phyloP scores from a whole-genome alignment of 1,284 basidiomycete genomes.

The Leccinum pachyderme region DNA sequence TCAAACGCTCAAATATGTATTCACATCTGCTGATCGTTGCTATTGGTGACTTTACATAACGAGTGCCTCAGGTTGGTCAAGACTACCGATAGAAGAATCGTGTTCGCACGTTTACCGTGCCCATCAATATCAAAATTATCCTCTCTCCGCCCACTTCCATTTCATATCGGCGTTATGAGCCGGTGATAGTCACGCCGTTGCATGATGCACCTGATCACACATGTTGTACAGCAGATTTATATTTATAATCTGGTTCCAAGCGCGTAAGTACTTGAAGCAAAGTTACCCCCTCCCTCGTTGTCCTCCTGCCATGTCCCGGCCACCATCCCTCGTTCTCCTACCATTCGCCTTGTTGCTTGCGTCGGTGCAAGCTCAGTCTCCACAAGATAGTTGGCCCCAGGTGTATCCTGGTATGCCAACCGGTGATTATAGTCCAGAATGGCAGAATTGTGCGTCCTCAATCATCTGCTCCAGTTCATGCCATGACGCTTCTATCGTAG shows the following conservation, averaged over 20 bases:
- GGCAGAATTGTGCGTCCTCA: slow-evolving; percentile 55
- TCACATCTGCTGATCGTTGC: too few species aligned
- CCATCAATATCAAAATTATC: not conserved
- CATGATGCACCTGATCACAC: too few species aligned
- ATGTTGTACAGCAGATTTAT: too few species aligned
- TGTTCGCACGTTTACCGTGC: too few species aligned
- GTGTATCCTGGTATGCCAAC: slow-evolving; percentile 29
- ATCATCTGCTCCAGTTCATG: slow-evolving; percentile 29
- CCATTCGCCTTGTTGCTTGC: not conserved
- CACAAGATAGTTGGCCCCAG: slow-evolving; percentile 22
- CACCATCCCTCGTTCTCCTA: slow-evolving; percentile 5
- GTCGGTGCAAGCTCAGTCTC: slow-evolving; percentile 12
- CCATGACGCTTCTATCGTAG: slow-evolving; percentile 40
- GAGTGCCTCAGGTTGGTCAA: too few species aligned
- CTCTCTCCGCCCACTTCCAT: not conserved
- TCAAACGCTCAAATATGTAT: too few species aligned
- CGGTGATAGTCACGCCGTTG: not conserved
- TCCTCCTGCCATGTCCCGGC: slow-evolving; percentile 9
- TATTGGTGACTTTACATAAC: too few species aligned
- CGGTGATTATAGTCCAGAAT: slow-evolving; percentile 52
- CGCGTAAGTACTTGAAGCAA: not conserved
- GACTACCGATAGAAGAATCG: too few species aligned
- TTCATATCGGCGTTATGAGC: not conserved
- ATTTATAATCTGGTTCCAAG: too few species aligned
- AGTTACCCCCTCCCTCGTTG: not conserved